These are phyloP conservation scores for Cladosporium sp. DNA, from an alignment of 2,329 filamentous ascomycete species.

Conservation along the genomic window DNA sequence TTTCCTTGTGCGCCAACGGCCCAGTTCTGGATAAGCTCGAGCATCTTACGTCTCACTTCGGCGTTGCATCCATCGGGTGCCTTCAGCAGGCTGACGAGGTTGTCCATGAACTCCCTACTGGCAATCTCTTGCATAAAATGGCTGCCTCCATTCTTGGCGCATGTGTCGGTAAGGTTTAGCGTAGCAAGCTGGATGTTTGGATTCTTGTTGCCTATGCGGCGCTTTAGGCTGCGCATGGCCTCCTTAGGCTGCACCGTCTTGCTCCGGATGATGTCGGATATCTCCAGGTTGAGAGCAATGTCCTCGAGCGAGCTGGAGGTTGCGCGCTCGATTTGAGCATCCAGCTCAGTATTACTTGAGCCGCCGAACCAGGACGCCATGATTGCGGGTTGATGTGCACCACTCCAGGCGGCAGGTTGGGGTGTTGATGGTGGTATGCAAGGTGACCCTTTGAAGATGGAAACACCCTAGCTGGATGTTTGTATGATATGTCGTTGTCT, in stretches of 20 bases:
- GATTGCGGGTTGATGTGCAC: constrained; percentile 42
- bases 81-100: constrained; percentile 84
- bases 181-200: constrained; percentile 94
- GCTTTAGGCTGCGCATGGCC: constrained; percentile 94
- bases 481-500: not conserved
- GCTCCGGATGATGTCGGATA: constrained; percentile 94
- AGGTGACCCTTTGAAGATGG: not conserved
- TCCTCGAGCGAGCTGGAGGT: constrained; percentile 97
- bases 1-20: constrained; percentile 84
- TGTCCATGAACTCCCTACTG: constrained; percentile 97
- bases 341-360: constrained; percentile 78
- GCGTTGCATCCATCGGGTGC: constrained; percentile 68
- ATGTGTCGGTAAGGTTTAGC: constrained; percentile 95
- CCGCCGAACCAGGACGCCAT: constrained; percentile 94
- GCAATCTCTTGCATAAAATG: constrained; percentile 96
- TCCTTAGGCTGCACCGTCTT: constrained; percentile 97
- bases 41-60: constrained; percentile 77
- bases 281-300: constrained; percentile 95
- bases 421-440: not conserved
- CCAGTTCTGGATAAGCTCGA: constrained; percentile 93
- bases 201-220: constrained; percentile 94
- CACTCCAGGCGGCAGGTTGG: not conserved
- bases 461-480: not conserved
- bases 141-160: constrained; percentile 94
- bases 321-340: constrained; percentile 95